Evolutionary conservation across 1,284 basidiomycete genomes (phyloP).

Genomic region (Heterobasidion occidentale): DNA sequence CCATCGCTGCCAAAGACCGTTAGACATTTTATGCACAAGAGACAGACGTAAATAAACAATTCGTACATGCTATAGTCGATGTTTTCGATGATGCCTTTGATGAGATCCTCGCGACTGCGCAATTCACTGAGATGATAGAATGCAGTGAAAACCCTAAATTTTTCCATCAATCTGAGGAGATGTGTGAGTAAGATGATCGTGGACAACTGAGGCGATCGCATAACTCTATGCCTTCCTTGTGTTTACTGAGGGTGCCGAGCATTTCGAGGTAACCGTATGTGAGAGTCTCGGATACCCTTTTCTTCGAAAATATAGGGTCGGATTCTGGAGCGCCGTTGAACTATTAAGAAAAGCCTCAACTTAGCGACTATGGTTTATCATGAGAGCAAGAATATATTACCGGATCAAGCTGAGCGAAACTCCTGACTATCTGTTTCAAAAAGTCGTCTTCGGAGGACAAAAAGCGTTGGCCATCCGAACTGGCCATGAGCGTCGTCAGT

Average conservation of each 20-base stretch:
- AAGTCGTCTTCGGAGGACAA: slow-evolving; percentile 81
- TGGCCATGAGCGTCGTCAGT: slow-evolving; percentile 78
- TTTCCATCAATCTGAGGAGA: slow-evolving; percentile 69
- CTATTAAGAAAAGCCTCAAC: slow-evolving; percentile 27
- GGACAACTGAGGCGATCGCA: neutral
- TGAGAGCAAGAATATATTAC: slow-evolving; percentile 34
- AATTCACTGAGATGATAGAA: slow-evolving; percentile 94
- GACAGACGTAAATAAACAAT: neutral
- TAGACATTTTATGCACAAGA: slow-evolving; percentile 1
- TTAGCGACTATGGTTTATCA: neutral
- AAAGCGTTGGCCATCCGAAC: slow-evolving; percentile 78
- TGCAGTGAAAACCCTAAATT: slow-evolving; percentile 89
- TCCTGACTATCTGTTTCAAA: slow-evolving; percentile 78
- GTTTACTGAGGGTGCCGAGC: slow-evolving; percentile 85
- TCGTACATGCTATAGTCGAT: slow-evolving; percentile 84
- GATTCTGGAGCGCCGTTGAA: slow-evolving; percentile 59
- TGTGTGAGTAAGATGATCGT: neutral
- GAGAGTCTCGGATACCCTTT: slow-evolving; percentile 76
- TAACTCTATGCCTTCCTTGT: slow-evolving; percentile 79
- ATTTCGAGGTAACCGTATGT: slow-evolving; percentile 95
- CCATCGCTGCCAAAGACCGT: slow-evolving; percentile 57
- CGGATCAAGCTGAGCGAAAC: slow-evolving; percentile 89
- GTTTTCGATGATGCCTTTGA: slow-evolving; percentile 86
- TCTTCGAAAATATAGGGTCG: slow-evolving; percentile 84
- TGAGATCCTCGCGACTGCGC: slow-evolving; percentile 84